These are phyloP conservation scores for Exophiala bonariae DNA, from an alignment of 2,329 filamentous ascomycete species.

Conservation along the genomic window DNA sequence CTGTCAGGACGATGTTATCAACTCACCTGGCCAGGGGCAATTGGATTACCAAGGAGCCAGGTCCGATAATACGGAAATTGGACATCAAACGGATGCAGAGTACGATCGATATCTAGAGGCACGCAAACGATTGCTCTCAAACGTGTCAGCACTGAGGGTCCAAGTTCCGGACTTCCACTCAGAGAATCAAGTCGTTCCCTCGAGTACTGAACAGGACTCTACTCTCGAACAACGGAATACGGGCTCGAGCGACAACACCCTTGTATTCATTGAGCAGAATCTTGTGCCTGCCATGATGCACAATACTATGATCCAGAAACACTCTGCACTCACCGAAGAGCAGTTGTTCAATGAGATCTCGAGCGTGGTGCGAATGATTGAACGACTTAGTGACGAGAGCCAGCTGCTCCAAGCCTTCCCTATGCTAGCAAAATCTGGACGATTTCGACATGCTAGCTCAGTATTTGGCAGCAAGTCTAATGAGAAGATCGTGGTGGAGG, in stretches of 20 bases:
- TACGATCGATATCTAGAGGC: conserved; percentile 24
- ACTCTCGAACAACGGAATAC: neutral
- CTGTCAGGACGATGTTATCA: conserved; percentile 6
- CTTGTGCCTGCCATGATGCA: conserved; percentile 14
- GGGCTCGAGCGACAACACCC: neutral
- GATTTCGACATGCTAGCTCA: conserved; percentile 13
- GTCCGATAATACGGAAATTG: neutral
- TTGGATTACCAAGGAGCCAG: neutral
- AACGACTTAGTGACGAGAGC: conserved; percentile 27
- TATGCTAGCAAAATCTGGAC: conserved; percentile 12
- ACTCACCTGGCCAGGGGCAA: too few species aligned
- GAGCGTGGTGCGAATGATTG: conserved; percentile 17
- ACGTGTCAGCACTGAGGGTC: conserved; percentile 5
- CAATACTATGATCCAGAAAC: conserved; percentile 6
- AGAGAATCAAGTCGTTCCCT: neutral
- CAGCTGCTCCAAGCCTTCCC: conserved; percentile 27
- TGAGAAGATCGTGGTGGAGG: conserved; percentile 1
- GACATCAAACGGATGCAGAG: conserved; percentile 11
- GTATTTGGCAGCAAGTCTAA: conserved; percentile 8
- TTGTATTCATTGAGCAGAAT: conserved; percentile 13
- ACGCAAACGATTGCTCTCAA: conserved; percentile 13
- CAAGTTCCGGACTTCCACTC: neutral
- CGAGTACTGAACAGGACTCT: neutral
- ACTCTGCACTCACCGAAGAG: conserved; percentile 11
- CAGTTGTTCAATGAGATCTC: conserved; percentile 12